Percentiles rank a stretch among this genome's conserved stretches.
phyloP scores from a whole-genome alignment of 768 basidiomycete species.

The Rhizopogon vesiculosus region DNA sequence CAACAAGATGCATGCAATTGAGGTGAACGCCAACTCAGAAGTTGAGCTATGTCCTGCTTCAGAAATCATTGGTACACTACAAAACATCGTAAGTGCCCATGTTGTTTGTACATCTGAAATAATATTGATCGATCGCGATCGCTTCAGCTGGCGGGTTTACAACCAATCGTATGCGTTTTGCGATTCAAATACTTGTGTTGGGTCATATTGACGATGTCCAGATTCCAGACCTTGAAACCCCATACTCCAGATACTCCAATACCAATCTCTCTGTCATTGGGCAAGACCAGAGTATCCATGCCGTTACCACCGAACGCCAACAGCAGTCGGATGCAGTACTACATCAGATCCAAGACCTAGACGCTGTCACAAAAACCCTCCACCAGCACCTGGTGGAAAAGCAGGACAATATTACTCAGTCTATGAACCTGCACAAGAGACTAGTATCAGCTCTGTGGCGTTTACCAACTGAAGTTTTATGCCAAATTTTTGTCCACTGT shows the following conservation, averaged over 20 bases:
- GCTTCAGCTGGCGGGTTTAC: too few relatives aligned
- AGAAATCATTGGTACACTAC: too few relatives aligned
- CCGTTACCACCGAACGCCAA: slow-evolving; percentile 10
- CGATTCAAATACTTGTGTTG: too few relatives aligned
- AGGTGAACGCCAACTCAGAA: too few relatives aligned
- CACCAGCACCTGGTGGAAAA: slow-evolving; percentile 12
- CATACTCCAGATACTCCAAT: slow-evolving; percentile 11
- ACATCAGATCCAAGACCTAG: slow-evolving; percentile 8
- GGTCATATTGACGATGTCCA: slow-evolving; percentile 6
- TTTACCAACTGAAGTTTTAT: slow-evolving; percentile 32
- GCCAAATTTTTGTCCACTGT: slow-evolving; percentile 42
- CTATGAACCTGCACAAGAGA: slow-evolving; percentile 15
- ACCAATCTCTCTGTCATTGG: slow-evolving; percentile 14
- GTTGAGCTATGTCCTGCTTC: too few relatives aligned
- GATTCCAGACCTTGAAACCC: too few relatives aligned
- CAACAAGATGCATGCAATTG: too few relatives aligned
- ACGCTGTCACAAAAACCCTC: slow-evolving; percentile 9
- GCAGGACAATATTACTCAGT: slow-evolving; percentile 7
- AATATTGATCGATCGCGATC: too few relatives aligned
- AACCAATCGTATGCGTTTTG: too few relatives aligned
- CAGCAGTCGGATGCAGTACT: slow-evolving; percentile 2
- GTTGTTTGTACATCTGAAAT: too few relatives aligned
- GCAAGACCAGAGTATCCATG: slow-evolving; percentile 7
- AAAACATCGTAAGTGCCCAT: too few relatives aligned
- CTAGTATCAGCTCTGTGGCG: slow-evolving; percentile 11